A percentile compares a stretch with the other conserved stretches of the same genome.
Evolutionary conservation across 208 protist species (phyloP).

Genomic region (Acanthamoeba royreba): DNA sequence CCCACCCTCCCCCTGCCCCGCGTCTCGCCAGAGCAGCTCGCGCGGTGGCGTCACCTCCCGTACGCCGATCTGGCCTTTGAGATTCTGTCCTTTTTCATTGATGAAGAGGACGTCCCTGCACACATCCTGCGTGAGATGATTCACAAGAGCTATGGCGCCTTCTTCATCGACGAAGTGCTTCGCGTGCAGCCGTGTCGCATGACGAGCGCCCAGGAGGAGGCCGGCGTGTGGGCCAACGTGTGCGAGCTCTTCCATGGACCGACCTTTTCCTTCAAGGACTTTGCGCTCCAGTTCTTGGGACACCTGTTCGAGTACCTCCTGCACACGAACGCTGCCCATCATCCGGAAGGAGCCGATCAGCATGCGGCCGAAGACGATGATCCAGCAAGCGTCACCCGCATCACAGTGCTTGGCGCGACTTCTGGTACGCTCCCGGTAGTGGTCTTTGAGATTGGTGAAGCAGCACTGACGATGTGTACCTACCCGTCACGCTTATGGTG

Average conservation of each 20-base stretch:
- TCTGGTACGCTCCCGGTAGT: background rate
- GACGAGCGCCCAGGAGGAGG: background rate
- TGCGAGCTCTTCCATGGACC: constrained; percentile 83
- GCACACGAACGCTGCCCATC: background rate
- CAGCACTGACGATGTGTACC: background rate
- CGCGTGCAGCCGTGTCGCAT: background rate
- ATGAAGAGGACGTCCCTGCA: constrained; percentile 49
- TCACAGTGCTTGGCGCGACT: constrained; percentile 48
- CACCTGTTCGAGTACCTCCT: constrained; percentile 79
- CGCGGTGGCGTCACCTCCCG: constrained; percentile 38
- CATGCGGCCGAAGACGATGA: background rate
- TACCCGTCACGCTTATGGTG: no score
- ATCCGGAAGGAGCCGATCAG: background rate
- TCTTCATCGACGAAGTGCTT: background rate
- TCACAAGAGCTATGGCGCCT: constrained; percentile 28
- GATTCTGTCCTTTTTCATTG: constrained; percentile 44
- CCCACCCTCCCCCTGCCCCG: constrained; percentile 52
- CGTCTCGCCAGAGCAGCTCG: background rate
- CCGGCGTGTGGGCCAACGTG: background rate
- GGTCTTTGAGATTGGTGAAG: background rate
- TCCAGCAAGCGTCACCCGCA: background rate
- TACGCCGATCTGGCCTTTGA: constrained; percentile 25
- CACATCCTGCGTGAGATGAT: constrained; percentile 53
- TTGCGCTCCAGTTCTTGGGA: constrained; percentile 81
- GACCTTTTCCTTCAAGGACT: constrained; percentile 84